These are phyloP conservation scores for Pugionium cornutum DNA, from an alignment of 345 rosid species.

Conservation along the genomic window DNA sequence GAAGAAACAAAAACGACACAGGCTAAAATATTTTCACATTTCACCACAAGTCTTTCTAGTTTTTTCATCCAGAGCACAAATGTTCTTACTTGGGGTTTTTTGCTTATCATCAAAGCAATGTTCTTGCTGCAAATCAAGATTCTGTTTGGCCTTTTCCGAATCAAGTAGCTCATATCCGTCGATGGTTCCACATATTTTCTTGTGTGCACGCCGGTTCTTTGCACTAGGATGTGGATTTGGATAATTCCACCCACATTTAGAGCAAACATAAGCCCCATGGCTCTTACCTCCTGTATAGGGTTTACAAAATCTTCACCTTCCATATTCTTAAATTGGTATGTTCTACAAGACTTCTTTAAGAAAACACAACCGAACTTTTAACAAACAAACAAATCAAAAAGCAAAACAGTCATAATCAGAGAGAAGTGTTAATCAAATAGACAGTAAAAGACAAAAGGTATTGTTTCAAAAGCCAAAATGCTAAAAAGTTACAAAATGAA, in stretches of 20 bases:
- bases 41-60: too few relatives aligned
- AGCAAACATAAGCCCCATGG: conserved; percentile 50
- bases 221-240: conserved; percentile 77
- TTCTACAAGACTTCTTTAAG: not conserved
- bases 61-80: not conserved
- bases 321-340: not conserved
- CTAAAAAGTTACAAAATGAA: conserved; percentile 9
- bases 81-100: conserved; percentile 55
- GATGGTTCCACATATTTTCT: conserved; percentile 66
- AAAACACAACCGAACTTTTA: conserved; percentile 7
- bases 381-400: too few relatives aligned
- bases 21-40: not conserved
- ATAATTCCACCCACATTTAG: conserved; percentile 70
- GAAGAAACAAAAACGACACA: conserved; percentile 9
- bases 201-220: conserved; percentile 65
- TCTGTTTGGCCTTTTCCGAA: conserved; percentile 22
- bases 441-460: conserved; percentile 37
- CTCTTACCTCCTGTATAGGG: conserved; percentile 43
- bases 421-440: conserved; percentile 2
- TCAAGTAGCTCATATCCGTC: conserved; percentile 52
- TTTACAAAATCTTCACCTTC: conserved; percentile 19
- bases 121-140: conserved; percentile 48
- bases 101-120: conserved; percentile 53
- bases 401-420: too few relatives aligned
- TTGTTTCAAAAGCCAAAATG: conserved; percentile 25